Evolutionary conservation across 306 rosid genomes (phyloP).

Genomic region (Cicer yamashitae): DNA sequence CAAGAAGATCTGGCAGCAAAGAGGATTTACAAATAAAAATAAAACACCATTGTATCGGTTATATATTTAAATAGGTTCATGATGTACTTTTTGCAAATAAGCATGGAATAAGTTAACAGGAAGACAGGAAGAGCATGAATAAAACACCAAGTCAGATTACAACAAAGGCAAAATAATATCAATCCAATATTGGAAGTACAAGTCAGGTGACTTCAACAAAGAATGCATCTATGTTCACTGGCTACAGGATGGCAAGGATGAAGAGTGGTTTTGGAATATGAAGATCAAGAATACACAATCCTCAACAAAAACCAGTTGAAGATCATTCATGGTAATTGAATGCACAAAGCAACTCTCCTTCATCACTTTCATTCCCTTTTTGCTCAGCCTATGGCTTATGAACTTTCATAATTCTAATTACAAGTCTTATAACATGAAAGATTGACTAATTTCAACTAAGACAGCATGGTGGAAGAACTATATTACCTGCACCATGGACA

Average conservation of each 20-base stretch:
- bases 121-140: constrained; percentile 10
- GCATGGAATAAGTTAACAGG: constrained; percentile 26
- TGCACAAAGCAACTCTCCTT: constrained; percentile 15
- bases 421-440: not conserved
- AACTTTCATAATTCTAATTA: constrained; percentile 36
- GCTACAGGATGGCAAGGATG: constrained; percentile 16
- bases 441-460: constrained; percentile 36
- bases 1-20: constrained; percentile 72
- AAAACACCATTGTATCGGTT: not conserved
- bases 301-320: constrained; percentile 32
- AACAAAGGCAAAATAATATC: constrained; percentile 11
- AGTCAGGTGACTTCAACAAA: constrained; percentile 17
- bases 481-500: constrained; percentile 22
- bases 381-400: constrained; percentile 1
- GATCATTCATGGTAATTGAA: constrained; percentile 18
- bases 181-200: constrained; percentile 36
- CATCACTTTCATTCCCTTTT: constrained; percentile 16
- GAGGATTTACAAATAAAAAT: constrained; percentile 47
- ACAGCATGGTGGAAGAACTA: constrained; percentile 12
- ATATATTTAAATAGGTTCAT: not conserved
- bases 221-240: constrained; percentile 8
- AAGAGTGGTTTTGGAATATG: constrained; percentile 23
- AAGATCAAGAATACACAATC: constrained; percentile 19
- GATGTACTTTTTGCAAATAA: constrained; percentile 32
- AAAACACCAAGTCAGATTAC: constrained; percentile 26